Base-by-base conservation (phyloP, 139 green algal species). In the Nannochloris sp. region DNA sequence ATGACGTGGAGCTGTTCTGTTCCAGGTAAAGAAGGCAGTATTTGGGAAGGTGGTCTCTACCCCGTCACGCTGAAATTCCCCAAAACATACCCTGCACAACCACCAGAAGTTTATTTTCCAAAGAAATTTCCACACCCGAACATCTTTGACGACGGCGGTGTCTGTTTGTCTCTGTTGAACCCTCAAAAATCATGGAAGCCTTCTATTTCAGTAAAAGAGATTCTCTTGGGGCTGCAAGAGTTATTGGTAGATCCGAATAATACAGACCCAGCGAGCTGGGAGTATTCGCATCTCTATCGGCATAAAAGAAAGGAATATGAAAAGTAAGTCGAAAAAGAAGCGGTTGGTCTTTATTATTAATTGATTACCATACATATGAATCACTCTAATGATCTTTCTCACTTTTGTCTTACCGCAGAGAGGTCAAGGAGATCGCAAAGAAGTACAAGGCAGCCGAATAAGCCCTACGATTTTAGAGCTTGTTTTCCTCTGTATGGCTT, bases 101-200 rank as follows among this genome's bases (percentile, higher is more conserved):
- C 83, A 47, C 83, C 83, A 1, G 5, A 2, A 8, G 56, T n/a
- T 31, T 8, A 37, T 24, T 77, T 77, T 35, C 70, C 63, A 4
- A n/a, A n/a, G 3, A 48, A 42, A 0, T 77, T 77, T 34, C 30
- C 38, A 10, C 70, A 77, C 55, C 70, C 67, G 4, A 89, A 89
- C 69, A 70, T 72, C 14, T 72, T 66, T 19, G 24, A 25, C 2
- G 1, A 66, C 3, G 93, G 93, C 13, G 95, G 86, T 13, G 75
- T 89, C 27, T 89, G 82, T 62, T 61, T 89, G 44, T 76, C 48
- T 54, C 88, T 88, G 61, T 29, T 88, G 10, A 87, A 87, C 64
- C 74, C 84, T 14, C 23, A 65, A 29, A 47, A 65, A 25, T 62
- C 47, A 23, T 78, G 71, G 71, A 45, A 54, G 60, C 64, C 82